Percentiles rank a stretch among this genome's conserved stretches.
These are phyloP conservation scores for Trichosporon sp. DNA, from an alignment of 1,284 basidiomycete species.

Conservation along the genomic window DNA sequence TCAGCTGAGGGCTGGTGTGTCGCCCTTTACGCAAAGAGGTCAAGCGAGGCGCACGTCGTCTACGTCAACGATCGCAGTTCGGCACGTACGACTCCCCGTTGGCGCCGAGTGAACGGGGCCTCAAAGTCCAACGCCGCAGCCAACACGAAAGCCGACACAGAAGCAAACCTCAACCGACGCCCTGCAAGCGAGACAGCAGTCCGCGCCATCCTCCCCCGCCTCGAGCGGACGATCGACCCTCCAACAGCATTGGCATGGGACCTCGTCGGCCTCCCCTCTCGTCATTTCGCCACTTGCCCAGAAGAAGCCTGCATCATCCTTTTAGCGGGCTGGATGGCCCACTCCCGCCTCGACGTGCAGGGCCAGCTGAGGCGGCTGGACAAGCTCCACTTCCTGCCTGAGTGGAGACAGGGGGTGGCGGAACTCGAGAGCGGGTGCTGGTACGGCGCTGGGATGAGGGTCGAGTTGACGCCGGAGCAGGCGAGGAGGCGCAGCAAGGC, in stretches of 20 bases:
- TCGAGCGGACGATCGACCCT: not conserved
- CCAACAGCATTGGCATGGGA: not conserved
- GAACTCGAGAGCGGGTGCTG: not conserved
- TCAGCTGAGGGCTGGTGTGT: not conserved
- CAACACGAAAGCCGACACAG: no score
- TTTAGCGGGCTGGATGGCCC: not conserved
- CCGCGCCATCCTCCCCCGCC: not conserved
- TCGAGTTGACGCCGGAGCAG: not conserved
- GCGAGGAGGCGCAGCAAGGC: not conserved
- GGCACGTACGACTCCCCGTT: not conserved
- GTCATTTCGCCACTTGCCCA: no score
- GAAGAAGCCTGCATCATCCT: not conserved
- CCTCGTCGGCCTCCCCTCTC: not conserved
- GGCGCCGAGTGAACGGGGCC: no score
- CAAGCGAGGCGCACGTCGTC: not conserved
- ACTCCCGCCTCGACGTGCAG: not conserved
- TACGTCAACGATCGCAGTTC: not conserved
- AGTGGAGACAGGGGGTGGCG: not conserved
- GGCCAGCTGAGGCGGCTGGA: not conserved
- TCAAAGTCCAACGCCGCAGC: no score
- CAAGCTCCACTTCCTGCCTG: not conserved
- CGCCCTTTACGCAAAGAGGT: not conserved
- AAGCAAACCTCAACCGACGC: not conserved
- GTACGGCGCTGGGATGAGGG: not conserved
- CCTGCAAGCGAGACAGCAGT: not conserved